These are phyloP conservation scores for Aspergillus funiculosus DNA, from an alignment of 495 filamentous ascomycete species.

Conservation along the genomic window DNA sequence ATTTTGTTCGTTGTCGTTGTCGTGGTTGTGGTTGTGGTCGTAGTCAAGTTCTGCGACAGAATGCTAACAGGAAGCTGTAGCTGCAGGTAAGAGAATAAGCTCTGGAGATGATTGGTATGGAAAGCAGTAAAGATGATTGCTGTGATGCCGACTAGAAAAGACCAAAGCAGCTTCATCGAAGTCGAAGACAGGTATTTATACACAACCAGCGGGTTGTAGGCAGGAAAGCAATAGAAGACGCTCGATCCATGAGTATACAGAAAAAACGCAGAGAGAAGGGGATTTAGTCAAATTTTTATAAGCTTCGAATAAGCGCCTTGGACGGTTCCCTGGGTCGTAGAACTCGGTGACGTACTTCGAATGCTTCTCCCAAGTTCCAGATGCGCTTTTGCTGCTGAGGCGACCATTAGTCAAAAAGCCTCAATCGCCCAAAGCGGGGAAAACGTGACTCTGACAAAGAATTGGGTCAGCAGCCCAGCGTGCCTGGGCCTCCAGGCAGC, in stretches of 20 bases:
- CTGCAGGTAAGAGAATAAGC: constrained; percentile 14
- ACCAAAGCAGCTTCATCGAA: constrained; percentile 40
- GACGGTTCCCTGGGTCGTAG: background rate
- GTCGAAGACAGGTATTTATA: constrained; percentile 32
- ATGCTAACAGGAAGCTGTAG: constrained; percentile 12
- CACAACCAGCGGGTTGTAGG: background rate
- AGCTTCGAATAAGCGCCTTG: constrained; percentile 17
- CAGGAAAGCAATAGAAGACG: constrained; percentile 28
- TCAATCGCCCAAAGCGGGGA: background rate
- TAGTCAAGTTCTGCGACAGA: constrained; percentile 17
- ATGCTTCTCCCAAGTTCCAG: background rate
- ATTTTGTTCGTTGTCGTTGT: constrained; percentile 10
- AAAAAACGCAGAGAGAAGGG: background rate
- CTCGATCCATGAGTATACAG: constrained; percentile 18
- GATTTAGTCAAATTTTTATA: constrained; percentile 22
- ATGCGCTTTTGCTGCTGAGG: background rate
- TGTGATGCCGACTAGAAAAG: constrained; percentile 41
- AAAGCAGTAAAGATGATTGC: constrained; percentile 33
- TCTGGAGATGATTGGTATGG: constrained; percentile 16
- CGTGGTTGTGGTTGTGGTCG: constrained; percentile 9
- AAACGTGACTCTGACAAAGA: constrained; percentile 25
- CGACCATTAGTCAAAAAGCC: background rate
- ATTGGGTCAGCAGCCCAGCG: constrained; percentile 25
- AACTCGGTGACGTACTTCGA: background rate
- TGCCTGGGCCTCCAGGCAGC: background rate